Conservation (phyloP, 139 green algal species). For the Picochlorum sp. region DNA sequence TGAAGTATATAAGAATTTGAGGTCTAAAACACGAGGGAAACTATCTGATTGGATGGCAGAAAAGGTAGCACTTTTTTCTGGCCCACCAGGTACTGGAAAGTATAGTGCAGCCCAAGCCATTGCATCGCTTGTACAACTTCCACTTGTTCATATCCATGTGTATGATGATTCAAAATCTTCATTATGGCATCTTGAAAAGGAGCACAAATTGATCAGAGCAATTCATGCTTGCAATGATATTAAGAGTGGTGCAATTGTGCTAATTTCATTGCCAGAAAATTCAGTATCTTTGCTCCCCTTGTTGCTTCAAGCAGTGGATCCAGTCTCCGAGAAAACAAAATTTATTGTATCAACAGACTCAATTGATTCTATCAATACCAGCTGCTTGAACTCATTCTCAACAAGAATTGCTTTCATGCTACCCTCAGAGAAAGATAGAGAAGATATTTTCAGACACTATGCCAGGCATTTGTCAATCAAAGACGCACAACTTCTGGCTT, state of each 20-base stretch:
- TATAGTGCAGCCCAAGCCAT: slow-evolving; percentile 74
- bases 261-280: too few relatives aligned
- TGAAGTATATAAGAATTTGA: slow-evolving; percentile 65
- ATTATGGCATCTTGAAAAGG: slow-evolving; percentile 81
- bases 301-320: too few relatives aligned
- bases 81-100: slow-evolving; percentile 77
- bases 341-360: slow-evolving; percentile 87
- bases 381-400: slow-evolving; percentile 65
- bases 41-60: slow-evolving; percentile 36
- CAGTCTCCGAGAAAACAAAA: slow-evolving; percentile 35
- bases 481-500: slow-evolving; percentile 39
- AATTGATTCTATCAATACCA: slow-evolving; percentile 69
- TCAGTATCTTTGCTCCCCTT: too few relatives aligned
- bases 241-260: slow-evolving; percentile 53
- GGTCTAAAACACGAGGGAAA: slow-evolving; percentile 37
- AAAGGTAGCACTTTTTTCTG: slow-evolving; percentile 80
- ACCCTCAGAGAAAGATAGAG: slow-evolving; percentile 42
- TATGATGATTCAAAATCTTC: too few relatives aligned
- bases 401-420: slow-evolving; percentile 57
- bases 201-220: slow-evolving; percentile 48
- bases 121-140: slow-evolving; percentile 48
- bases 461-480: slow-evolving; percentile 54
- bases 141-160: slow-evolving; percentile 86
- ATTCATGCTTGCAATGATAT: slow-evolving; percentile 24
- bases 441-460: slow-evolving; percentile 66